A percentile compares a stretch with the other conserved stretches of the same genome.
Conservation (phyloP, 352 stramenopile species). For the Pelagophyceae sp. region DNA sequence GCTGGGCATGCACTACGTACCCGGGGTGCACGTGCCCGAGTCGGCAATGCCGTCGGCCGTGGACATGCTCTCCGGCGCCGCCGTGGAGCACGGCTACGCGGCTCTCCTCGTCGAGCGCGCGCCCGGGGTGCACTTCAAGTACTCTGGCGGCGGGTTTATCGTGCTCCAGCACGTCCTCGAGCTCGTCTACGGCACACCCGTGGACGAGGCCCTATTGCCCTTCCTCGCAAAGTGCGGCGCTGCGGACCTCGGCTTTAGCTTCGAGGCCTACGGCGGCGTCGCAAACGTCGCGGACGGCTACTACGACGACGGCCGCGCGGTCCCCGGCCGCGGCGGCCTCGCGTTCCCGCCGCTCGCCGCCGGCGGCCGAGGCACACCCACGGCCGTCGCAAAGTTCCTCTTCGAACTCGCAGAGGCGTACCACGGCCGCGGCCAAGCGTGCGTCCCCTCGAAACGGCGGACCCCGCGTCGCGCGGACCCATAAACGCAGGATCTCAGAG, state of each 20-base stretch:
- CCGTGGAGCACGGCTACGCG: slow-evolving; percentile 26
- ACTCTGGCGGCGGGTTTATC: slow-evolving; percentile 37
- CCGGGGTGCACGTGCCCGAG: slow-evolving; percentile 28
- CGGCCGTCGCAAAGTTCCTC: slow-evolving; percentile 28
- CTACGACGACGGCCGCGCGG: slow-evolving; percentile 22
- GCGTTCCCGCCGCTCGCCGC: slow-evolving; percentile 39
- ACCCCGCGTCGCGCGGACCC: too few species aligned
- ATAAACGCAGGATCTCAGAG: slow-evolving; percentile 24
- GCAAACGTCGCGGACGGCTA: slow-evolving; percentile 24
- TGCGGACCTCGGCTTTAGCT: background rate
- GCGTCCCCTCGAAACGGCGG: too few species aligned
- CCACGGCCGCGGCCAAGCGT: too few species aligned
- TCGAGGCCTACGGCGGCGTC: background rate
- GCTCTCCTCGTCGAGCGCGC: background rate
- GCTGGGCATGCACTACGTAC: slow-evolving; percentile 40
- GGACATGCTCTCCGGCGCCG: slow-evolving; percentile 22
- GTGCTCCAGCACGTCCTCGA: slow-evolving; percentile 38
- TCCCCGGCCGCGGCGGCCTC: slow-evolving; percentile 23
- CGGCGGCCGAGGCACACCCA: slow-evolving; percentile 28
- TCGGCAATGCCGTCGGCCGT: background rate
- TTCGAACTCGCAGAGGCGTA: slow-evolving; percentile 12
- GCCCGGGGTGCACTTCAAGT: slow-evolving; percentile 34
- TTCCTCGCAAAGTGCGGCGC: background rate
- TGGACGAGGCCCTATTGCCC: background rate
- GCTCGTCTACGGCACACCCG: background rate